phyloP scores from a whole-genome alignment of 2,329 filamentous ascomycete genomes.

The Paecilomyces niveus region DNA sequence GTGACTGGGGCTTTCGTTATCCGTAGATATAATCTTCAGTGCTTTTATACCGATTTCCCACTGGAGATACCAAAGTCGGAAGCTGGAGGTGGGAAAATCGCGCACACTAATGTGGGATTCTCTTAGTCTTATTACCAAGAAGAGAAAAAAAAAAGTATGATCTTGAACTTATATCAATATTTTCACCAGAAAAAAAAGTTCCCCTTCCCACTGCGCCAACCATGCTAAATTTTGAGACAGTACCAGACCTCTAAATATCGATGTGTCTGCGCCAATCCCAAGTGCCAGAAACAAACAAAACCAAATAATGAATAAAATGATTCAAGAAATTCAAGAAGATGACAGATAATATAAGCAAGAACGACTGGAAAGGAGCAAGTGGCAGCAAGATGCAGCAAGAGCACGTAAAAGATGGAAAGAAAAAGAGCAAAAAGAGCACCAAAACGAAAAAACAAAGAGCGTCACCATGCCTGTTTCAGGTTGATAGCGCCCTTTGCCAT shows the following conservation, averaged over 20 bases:
- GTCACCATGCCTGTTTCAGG: background rate
- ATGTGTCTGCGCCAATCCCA: background rate
- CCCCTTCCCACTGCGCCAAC: background rate
- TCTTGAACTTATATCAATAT: no score
- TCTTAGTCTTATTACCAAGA: no score
- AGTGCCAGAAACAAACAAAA: background rate
- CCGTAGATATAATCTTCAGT: no score
- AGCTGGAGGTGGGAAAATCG: no score
- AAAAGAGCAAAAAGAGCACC: no score
- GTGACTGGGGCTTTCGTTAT: no score
- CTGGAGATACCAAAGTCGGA: no score
- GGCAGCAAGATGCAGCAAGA: background rate
- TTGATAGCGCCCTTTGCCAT: background rate
- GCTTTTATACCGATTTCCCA: no score
- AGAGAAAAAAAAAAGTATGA: no score
- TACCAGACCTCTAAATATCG: conserved; percentile 7
- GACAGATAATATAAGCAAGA: background rate
- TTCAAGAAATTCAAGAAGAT: background rate
- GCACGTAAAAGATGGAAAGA: background rate
- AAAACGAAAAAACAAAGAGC: background rate
- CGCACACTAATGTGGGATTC: no score
- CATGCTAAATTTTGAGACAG: conserved; percentile 6
- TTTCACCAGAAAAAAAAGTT: background rate
- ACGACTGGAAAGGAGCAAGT: background rate
- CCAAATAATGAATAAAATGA: background rate